A percentile compares a stretch with the other conserved stretches of the same genome.
These are phyloP conservation scores for Solanum pennellii DNA, from an alignment of 257 asterid genomes.

Conservation along the genomic window DNA sequence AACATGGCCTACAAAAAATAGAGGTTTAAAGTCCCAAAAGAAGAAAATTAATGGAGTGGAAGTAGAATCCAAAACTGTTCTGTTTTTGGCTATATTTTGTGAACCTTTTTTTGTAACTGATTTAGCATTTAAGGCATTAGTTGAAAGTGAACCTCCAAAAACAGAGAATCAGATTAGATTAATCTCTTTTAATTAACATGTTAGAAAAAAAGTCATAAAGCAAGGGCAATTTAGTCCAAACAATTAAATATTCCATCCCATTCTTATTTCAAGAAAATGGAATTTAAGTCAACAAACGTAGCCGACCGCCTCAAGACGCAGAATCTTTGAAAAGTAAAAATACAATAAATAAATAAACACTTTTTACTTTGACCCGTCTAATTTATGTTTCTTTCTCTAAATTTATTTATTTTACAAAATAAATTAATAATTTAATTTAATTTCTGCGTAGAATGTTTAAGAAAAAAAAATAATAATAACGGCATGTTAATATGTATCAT, in stretches of 20 bases:
- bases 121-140: neutral
- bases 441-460: accelerated
- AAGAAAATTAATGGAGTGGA: neutral
- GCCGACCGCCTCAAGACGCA: neutral
- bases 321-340: conserved; percentile 4
- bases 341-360: neutral
- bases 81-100: neutral
- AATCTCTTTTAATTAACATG: neutral
- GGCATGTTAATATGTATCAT: too few relatives aligned
- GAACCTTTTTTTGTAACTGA: neutral
- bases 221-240: neutral
- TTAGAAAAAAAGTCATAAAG: conserved; percentile 1
- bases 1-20: neutral
- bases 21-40: neutral
- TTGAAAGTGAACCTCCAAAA: neutral
- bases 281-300: neutral
- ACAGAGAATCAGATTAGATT: neutral
- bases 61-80: neutral
- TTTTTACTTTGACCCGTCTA: neutral
- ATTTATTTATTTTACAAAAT: neutral
- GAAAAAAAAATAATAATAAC: too few relatives aligned
- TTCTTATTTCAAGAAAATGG: neutral
- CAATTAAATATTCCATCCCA: neutral
- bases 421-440: neutral
- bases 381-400: neutral